Base-by-base conservation (phyloP, 192 early-diverging fungal genomes). In the Coemansia sp. region DNA sequence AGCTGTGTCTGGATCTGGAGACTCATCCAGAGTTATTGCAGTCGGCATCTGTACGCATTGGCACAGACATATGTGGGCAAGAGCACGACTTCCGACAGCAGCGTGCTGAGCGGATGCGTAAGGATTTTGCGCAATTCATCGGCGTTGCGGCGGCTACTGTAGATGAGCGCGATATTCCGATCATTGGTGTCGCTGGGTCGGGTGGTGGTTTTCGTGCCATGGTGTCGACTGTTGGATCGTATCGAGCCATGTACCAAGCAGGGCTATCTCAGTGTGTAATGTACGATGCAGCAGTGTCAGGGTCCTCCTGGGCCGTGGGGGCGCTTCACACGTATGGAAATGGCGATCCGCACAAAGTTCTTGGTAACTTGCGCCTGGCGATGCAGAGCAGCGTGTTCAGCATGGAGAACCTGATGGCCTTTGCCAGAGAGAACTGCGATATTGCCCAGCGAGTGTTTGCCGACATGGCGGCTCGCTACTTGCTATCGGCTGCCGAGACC, bases 131-230 rank as follows among this genome's bases (percentile, higher is more conserved):
- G 37, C 80, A 88, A 62, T 93, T 90, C 65, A 91, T 94, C 65
- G 86, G 89, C 3, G 91, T 88, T 15, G 58, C 87, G 38, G 76
- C 71, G n/a, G 72, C 72, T 2, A 85, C 89, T n/a, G 66, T 94
- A 20, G 82, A 92, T 53, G 71, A 68, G 18, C 82, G 84, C 15
- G 90, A 94, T 64, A 85, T 94, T 20, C 92, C 92, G 18, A 58
- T 88, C 1, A 85, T 94, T 55, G 89, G 84, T 7, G 65, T 90
- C 65, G 90, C 89, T n/a, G 89, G 87, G 24, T 90, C 89, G 64
- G 93, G 93, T 32, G 93, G 93, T 12, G 93, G 93, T 2, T 92
- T 87, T 72, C 87, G 92, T 5, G 92, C 93, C 7, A 95, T 95
- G 93, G 69, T 93, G 38, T 86, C 88, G 10, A 87, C 85, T 16